Conservation (phyloP, 106 monocot species). For the Acorus calamus region DNA sequence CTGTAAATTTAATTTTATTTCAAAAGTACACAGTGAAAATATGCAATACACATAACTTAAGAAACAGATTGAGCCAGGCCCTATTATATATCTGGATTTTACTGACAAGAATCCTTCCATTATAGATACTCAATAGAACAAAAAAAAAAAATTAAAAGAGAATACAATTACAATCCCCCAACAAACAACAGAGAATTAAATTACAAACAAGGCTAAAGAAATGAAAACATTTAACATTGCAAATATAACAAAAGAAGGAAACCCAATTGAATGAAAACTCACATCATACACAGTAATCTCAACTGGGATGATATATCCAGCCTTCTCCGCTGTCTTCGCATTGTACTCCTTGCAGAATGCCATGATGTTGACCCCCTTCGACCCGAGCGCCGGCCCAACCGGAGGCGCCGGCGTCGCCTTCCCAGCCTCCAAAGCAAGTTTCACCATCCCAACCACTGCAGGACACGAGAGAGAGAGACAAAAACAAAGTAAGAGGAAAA, state of each 20-base stretch:
- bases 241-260: not conserved
- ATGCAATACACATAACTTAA: too few relatives aligned
- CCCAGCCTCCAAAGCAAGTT: conserved; percentile 91
- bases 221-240: too few relatives aligned
- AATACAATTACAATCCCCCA: too few relatives aligned
- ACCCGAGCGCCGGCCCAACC: conserved; percentile 94
- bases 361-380: conserved; percentile 98
- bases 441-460: conserved; percentile 75
- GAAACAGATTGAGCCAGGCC: too few relatives aligned
- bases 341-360: conserved; percentile 98
- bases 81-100: too few relatives aligned
- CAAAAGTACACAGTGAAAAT: too few relatives aligned
- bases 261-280: conserved; percentile 15
- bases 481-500: not conserved
- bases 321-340: conserved; percentile 88
- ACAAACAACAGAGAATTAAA: not conserved
- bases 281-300: conserved; percentile 96
- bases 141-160: too few relatives aligned
- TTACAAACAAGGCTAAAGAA: not conserved
- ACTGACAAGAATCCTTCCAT: too few relatives aligned
- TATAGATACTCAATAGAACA: too few relatives aligned
- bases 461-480: not conserved
- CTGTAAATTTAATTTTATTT: too few relatives aligned
- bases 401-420: conserved; percentile 99
- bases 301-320: conserved; percentile 93